phyloP scores from a whole-genome alignment of 2,329 filamentous ascomycete species.

The Calonectria pseudoturangicola region DNA sequence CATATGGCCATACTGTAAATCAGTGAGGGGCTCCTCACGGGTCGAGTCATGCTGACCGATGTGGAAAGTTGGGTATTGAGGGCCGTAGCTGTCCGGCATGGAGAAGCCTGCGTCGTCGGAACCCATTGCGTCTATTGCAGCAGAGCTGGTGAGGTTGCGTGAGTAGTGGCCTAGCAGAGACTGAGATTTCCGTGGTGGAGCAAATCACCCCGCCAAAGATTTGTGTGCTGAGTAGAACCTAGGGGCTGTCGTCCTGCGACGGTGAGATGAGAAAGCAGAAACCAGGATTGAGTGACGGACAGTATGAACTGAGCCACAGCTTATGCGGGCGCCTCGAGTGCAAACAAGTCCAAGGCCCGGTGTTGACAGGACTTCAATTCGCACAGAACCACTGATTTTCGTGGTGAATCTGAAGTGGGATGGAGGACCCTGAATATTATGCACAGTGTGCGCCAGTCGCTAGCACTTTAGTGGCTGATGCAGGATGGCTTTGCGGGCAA shows the following conservation, averaged over 20 bases:
- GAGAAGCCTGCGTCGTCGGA: constrained; percentile 48
- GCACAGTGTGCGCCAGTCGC: constrained; percentile 36
- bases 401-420: constrained; percentile 31
- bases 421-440: constrained; percentile 35
- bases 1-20: constrained; percentile 79
- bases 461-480: constrained; percentile 26
- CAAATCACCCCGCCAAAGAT: constrained; percentile 54
- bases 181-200: constrained; percentile 55
- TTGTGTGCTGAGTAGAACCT: constrained; percentile 28
- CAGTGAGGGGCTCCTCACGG: constrained; percentile 75
- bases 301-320: constrained; percentile 9
- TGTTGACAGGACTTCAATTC: constrained; percentile 34
- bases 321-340: constrained; percentile 3
- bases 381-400: constrained; percentile 37
- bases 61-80: constrained; percentile 73
- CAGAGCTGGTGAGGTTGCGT: constrained; percentile 22
- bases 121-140: constrained; percentile 48
- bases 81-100: constrained; percentile 53
- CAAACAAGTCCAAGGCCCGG: constrained; percentile 14
- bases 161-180: constrained; percentile 33
- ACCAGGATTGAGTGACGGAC: not conserved
- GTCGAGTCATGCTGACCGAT: constrained; percentile 84
- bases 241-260: constrained; percentile 34
- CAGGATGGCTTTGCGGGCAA: not conserved
- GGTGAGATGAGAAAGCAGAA: constrained; percentile 23